Conservation (phyloP, 1,139 yeast species). For the Suhomyces panamericanus region DNA sequence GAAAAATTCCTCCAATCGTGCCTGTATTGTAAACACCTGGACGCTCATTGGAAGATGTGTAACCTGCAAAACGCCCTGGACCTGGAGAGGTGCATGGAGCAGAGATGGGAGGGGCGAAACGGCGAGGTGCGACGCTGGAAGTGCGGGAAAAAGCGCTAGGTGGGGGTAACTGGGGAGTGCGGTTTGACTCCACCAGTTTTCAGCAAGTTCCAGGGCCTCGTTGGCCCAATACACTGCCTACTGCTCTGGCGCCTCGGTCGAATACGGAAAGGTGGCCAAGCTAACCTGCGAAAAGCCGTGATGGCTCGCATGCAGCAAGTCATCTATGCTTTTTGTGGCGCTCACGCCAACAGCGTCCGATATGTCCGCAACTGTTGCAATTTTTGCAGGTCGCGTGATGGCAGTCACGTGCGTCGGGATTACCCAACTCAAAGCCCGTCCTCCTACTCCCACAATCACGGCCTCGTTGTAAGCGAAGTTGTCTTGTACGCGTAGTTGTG, state of each 20-base stretch:
- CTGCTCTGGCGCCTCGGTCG: not conserved
- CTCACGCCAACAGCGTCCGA: not conserved
- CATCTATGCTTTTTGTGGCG: conserved; percentile 1
- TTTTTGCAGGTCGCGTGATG: too few relatives aligned
- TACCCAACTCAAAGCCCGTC: too few relatives aligned
- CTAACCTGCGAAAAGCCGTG: conserved; percentile 4
- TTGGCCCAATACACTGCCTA: not conserved
- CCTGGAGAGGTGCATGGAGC: not conserved
- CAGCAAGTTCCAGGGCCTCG: not conserved
- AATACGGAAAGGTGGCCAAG: not conserved
- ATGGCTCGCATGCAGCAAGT: conserved; percentile 2
- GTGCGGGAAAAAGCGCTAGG: not conserved
- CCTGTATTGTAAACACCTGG: conserved; percentile 12
- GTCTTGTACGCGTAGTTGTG: too few relatives aligned
- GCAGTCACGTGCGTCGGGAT: too few relatives aligned
- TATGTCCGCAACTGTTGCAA: conserved; percentile 2
- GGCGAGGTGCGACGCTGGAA: not conserved
- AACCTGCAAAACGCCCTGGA: conserved; percentile 11
- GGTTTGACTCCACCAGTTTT: too few relatives aligned
- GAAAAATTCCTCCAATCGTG: conserved; percentile 11
- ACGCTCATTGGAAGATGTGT: conserved; percentile 13
- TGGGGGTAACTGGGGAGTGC: too few relatives aligned
- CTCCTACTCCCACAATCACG: too few relatives aligned
- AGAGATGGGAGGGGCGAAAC: not conserved
- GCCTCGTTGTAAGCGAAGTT: too few relatives aligned